These are phyloP conservation scores for Colletotrichum cordylinicola DNA, from an alignment of 2,329 filamentous ascomycete species.

Conservation along the genomic window DNA sequence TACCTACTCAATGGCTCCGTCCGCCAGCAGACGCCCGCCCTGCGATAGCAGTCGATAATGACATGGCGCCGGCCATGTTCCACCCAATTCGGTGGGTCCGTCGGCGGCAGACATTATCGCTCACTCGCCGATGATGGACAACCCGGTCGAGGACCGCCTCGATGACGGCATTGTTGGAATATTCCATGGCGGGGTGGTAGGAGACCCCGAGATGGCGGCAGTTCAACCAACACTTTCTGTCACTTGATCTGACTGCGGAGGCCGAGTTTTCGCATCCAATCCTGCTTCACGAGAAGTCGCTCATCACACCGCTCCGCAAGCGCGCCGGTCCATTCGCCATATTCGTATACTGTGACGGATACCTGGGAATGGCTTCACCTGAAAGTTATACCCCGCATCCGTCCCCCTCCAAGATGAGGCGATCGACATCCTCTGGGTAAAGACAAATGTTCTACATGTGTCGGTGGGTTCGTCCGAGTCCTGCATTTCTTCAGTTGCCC, in stretches of 20 bases:
- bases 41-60: constrained; percentile 1
- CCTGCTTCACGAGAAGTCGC: background rate
- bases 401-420: background rate
- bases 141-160: background rate
- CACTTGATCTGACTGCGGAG: background rate
- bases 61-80: background rate
- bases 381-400: background rate
- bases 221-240: background rate
- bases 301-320: constrained; percentile 14
- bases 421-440: background rate
- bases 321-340: background rate
- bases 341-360: background rate
- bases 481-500: constrained; percentile 18
- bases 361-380: constrained; percentile 11
- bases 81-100: constrained; percentile 5
- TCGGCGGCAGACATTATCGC: constrained; percentile 3
- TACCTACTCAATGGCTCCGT: background rate
- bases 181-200: constrained; percentile 7
- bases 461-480: background rate
- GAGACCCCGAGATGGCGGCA: background rate
- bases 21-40: background rate
- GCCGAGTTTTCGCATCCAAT: background rate
- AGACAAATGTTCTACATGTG: background rate
- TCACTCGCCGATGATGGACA: background rate
- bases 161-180: constrained; percentile 17